Evolutionary conservation across 2,329 filamentous ascomycete species (phyloP).

Genomic region (Tolypocladium ophioglossoides): DNA sequence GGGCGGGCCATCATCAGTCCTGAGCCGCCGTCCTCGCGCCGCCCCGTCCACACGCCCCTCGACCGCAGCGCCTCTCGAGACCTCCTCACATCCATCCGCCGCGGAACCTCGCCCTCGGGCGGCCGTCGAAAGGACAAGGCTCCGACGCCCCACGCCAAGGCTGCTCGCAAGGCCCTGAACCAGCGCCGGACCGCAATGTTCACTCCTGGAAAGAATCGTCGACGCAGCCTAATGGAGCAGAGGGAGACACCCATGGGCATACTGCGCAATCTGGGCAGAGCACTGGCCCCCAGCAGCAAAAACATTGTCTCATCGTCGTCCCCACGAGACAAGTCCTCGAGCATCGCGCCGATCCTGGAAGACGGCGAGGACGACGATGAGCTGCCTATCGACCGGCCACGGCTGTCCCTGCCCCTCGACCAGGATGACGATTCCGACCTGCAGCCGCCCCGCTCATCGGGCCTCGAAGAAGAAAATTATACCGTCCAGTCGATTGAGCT

Average conservation of each 20-base stretch:
- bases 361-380: slow-evolving; percentile 39
- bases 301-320: slow-evolving; percentile 36
- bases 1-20: slow-evolving; percentile 16
- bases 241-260: slow-evolving; percentile 45
- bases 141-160: slow-evolving; percentile 50
- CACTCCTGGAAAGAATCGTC: slow-evolving; percentile 47
- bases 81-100: slow-evolving; percentile 26
- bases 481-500: slow-evolving; percentile 51
- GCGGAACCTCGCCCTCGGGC: slow-evolving; percentile 35
- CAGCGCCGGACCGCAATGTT: slow-evolving; percentile 48
- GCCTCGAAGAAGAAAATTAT: slow-evolving; percentile 47
- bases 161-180: slow-evolving; percentile 47
- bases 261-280: slow-evolving; percentile 42
- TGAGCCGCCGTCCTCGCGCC: slow-evolving; percentile 28
- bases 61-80: slow-evolving; percentile 23
- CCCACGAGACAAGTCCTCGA: slow-evolving; percentile 17
- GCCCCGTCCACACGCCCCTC: slow-evolving; percentile 32
- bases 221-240: slow-evolving; percentile 45
- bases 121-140: slow-evolving; percentile 29
- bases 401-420: slow-evolving; percentile 44
- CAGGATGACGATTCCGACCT: slow-evolving; percentile 40
- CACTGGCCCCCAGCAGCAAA: slow-evolving; percentile 38
- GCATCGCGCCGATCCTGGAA: slow-evolving; percentile 15
- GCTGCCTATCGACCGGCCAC: slow-evolving; percentile 37
- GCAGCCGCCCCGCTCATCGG: slow-evolving; percentile 41